Evolutionary conservation across 331 rosid species (phyloP).

Genomic region (Pyracantha coccinea): DNA sequence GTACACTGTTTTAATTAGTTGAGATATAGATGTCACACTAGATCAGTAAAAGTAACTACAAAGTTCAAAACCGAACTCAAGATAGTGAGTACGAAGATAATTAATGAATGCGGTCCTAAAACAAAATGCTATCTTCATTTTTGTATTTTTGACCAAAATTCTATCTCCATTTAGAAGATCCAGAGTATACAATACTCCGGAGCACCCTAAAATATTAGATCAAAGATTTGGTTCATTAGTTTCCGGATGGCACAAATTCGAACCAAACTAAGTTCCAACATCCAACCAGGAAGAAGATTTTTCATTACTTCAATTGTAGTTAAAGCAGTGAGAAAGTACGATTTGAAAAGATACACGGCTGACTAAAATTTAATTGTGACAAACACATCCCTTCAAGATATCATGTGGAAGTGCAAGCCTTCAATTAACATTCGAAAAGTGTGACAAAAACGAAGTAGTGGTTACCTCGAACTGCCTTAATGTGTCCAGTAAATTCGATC

Average conservation of each 20-base stretch:
- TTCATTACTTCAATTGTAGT: not conserved
- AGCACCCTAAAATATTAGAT: not conserved
- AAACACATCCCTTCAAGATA: not conserved
- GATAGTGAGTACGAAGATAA: not conserved
- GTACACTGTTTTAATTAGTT: not conserved
- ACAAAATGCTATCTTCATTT: no score
- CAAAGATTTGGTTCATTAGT: not conserved
- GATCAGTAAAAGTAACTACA: not conserved
- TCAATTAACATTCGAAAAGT: not conserved
- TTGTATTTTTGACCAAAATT: no score
- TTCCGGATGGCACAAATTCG: not conserved
- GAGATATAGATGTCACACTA: not conserved
- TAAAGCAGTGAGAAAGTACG: not conserved
- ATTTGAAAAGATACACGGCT: not conserved
- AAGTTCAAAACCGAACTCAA: not conserved
- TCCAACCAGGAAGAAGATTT: not conserved
- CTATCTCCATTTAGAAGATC: no score
- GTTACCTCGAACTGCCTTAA: slow-evolving; percentile 87
- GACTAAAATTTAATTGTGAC: not conserved
- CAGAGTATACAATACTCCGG: no score
- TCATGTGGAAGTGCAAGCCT: not conserved
- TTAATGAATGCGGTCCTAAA: not conserved
- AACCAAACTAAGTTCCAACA: not conserved
- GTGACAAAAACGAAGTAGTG: not conserved
- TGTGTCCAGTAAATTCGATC: slow-evolving; percentile 70